Evolutionary conservation across 495 filamentous ascomycete species (phyloP), one percentile per base, ranked within the genome.

Genomic region (Tirmania nivea): DNA sequence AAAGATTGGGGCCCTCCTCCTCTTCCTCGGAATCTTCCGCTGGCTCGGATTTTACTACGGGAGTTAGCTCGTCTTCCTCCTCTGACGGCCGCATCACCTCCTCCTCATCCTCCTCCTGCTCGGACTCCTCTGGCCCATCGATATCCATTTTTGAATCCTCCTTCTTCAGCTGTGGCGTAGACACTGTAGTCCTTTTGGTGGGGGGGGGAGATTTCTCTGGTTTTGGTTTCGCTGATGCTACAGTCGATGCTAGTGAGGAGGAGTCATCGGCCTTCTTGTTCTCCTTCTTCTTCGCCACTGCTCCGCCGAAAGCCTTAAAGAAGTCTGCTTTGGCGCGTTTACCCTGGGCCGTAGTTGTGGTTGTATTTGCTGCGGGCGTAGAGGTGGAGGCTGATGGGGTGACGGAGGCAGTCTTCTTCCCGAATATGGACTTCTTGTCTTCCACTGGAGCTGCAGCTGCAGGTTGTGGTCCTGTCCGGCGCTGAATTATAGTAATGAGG

Each of bases 21-120:
- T 82, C 58, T 76, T 80, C 31, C 73, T 81, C 55, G 81, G 78
- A 78, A 81, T 81, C 62, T 81, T 77, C 62, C 76, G 81, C 66
- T 80, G 81, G 56, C 75, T 79, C 34, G 79, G 79, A 55, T n/a
- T 47, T 8, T 6, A 3, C 42, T 8, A 47, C 19, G 4, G 14
- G 2, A 47, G 19, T 47, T n/a, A 6, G 14, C 14, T 47, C 42
- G 42, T 47, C 42, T 8, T n/a, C 19, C 4, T 47, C 42, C 3
- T n/a, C 19, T 3, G 19, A n/a, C 10, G 42, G 14, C 42, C 14
- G 42, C 42, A 47, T n/a, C 0, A 19, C 16, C 35, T 55, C 54
- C 4, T 47, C 51, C 35, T 21, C 53, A 50, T 55, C 31, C 19
- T 39, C 16, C 35, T 55, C 54, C 4, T 47, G 31, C 35, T 21